Conservation (phyloP, 306 rosid genomes). For the Potentilla sterilis region DNA sequence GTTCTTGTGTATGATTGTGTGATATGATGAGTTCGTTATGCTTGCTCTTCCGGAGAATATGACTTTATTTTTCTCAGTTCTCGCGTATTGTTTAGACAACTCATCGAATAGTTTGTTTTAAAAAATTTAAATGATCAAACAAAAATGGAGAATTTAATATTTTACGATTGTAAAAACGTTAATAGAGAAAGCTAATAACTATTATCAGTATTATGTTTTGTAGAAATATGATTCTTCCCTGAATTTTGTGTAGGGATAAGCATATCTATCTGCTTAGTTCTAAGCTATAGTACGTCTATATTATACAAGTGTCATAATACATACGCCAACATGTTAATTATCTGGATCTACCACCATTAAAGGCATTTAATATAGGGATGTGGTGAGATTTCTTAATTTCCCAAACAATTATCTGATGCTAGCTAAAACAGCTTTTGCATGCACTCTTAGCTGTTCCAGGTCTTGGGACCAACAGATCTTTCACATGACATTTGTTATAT, state of each 20-base stretch:
- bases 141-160: too few species aligned
- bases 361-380: neutral
- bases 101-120: too few species aligned
- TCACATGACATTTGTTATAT: neutral
- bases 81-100: neutral
- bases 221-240: too few species aligned
- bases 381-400: neutral
- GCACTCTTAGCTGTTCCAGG: neutral
- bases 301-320: neutral
- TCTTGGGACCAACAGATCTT: neutral
- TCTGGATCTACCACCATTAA: neutral
- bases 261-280: neutral
- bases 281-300: neutral
- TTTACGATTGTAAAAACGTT: too few species aligned
- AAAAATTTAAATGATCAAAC: too few species aligned
- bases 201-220: accelerated
- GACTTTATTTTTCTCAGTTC: neutral
- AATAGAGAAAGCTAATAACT: neutral
- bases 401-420: neutral
- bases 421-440: neutral
- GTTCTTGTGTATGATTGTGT: neutral
- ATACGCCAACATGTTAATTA: neutral
- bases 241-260: neutral
- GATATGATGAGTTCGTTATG: too few species aligned
- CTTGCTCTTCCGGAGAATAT: too few species aligned